Evolutionary conservation across 2,329 filamentous ascomycete species (phyloP).

Genomic region (Scleromitrula shiraiana): DNA sequence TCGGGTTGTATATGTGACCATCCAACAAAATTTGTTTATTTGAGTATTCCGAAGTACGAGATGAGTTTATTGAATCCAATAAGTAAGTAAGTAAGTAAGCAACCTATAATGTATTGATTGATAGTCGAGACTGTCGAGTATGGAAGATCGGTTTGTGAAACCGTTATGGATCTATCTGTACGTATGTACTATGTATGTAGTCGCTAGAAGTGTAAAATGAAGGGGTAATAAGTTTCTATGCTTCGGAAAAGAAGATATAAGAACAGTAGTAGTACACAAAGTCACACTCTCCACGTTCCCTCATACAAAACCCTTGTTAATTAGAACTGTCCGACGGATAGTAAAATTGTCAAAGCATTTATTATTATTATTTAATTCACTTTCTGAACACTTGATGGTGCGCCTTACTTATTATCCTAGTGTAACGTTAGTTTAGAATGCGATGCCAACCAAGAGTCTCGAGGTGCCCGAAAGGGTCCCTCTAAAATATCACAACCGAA

Average conservation of each 20-base stretch:
- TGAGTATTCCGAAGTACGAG: no score
- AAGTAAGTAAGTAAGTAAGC: no score
- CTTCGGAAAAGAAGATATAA: background rate
- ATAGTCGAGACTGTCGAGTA: background rate
- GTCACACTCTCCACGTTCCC: background rate
- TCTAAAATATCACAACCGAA: background rate
- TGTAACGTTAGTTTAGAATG: slow-evolving; percentile 1
- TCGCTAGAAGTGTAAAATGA: slow-evolving; percentile 6
- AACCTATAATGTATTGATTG: no score
- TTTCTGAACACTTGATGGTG: background rate
- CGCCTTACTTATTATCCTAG: background rate
- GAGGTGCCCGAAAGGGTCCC: background rate
- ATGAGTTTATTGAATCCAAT: no score
- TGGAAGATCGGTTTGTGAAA: background rate
- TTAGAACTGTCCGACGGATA: background rate
- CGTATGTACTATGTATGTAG: no score
- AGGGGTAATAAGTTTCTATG: background rate
- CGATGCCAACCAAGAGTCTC: slow-evolving; percentile 6
- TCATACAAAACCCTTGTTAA: background rate
- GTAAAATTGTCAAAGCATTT: background rate
- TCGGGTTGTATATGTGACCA: no score
- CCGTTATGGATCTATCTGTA: no score
- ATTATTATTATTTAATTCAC: no score
- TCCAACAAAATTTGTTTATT: no score
- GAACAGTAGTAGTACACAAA: background rate